Evolutionary conservation across 2,329 filamentous ascomycete species (phyloP), one percentile per base, ranked within the genome.

Genomic region (Fonsecaea monophora): DNA sequence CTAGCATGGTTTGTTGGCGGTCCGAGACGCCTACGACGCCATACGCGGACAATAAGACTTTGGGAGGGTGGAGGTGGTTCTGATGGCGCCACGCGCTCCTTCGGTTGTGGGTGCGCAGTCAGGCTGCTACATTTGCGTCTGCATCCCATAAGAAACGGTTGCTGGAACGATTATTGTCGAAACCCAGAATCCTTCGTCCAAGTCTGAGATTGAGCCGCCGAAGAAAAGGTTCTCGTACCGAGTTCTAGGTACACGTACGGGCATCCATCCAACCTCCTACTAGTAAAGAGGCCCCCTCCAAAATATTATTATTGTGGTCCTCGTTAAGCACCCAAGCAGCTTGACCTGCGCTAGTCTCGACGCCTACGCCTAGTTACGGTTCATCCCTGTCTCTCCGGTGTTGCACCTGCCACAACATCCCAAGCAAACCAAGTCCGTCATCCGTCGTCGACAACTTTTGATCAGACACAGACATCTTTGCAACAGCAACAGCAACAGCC

Each of bases 361-460:
- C n/a, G n/a, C 42, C 18, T 21, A 15, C 37, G 37, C 12, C 37
- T 21, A 21, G 42, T 21, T 48, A 21, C 7, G 42, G 42, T 9
- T 53, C 35, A 61, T 50, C 58, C 63, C 53, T 65, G 57, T 50
- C 58, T 53, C 50, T 56, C 38, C 30, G 38, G 21, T 65, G 48
- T 61, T 55, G 66, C 60, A 60, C 35, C 54, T 63, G 60, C 63
- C 63, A 68, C 50, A 56, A 53, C 50, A 35, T 60, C 60, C 42
- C 8, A 55, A 15, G n/a, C 37, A n/a, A 35, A 38, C 53, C 53
- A 53, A 65, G 62, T 65, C 66, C 64, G 35, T 58, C 55, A 58
- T 58, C 42, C 53, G 56, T 60, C 59, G 55, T 60, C 59, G 55
- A 66, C 64, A 61, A 62, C 61, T 61, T 67, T 62, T 64, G 42